Percentiles rank a stretch among this genome's conserved stretches.
Conservation (phyloP, 129 eudicot species). For the Gnaphalium uliginosum region DNA sequence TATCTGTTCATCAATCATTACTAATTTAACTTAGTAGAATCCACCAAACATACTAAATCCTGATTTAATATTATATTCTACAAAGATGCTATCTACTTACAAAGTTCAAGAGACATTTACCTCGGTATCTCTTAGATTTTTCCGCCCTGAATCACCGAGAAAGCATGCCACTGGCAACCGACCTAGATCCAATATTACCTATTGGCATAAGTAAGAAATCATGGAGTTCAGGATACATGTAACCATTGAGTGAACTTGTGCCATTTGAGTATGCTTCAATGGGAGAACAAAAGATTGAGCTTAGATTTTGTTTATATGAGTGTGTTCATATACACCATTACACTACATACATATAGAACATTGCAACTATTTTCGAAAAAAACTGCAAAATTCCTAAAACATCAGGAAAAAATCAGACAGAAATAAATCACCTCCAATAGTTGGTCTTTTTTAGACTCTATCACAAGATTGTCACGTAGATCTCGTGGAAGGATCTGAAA, state of each 20-base stretch:
- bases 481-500: slow-evolving; percentile 72
- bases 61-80: not conserved
- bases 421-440: slow-evolving; percentile 57
- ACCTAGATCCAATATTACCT: slow-evolving; percentile 81
- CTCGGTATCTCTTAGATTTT: slow-evolving; percentile 63
- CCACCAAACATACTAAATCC: not conserved
- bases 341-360: slow-evolving; percentile 6
- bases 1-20: slow-evolving; percentile 43
- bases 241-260: not conserved
- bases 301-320: not conserved
- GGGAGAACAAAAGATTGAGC: not conserved
- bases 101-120: slow-evolving; percentile 32
- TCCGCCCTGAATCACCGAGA: slow-evolving; percentile 52
- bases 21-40: not conserved
- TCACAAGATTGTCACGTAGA: slow-evolving; percentile 55
- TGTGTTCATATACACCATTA: slow-evolving; percentile 10
- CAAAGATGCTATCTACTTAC: not conserved
- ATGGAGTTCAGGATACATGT: not conserved
- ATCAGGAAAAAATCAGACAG: not conserved
- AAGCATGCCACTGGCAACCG: slow-evolving; percentile 72
- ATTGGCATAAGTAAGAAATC: slow-evolving; percentile 21
- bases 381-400: not conserved
- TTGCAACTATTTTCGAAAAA: slow-evolving; percentile 9
- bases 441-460: slow-evolving; percentile 48
- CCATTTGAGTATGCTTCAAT: not conserved